Base-by-base conservation (phyloP, 1,284 basidiomycete genomes). In the Sphagnurus paluster region DNA sequence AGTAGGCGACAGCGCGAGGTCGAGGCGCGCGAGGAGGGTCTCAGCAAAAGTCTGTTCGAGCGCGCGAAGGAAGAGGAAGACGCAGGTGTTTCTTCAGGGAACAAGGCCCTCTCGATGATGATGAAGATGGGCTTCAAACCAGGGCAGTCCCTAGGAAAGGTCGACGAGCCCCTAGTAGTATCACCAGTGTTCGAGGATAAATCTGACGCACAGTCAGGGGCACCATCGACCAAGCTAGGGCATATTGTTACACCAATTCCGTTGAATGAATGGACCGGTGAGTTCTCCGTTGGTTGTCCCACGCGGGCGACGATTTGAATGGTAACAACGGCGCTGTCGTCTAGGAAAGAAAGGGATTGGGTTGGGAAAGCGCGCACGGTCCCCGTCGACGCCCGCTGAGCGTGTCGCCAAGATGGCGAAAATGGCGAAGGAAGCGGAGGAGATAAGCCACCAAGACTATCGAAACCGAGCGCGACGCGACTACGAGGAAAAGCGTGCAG, bases 51-150 rank as follows among this genome's bases (percentile, higher is more conserved):
- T 66, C 76, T 92, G 20, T 90, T 92, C 57, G 84, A 89, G 57
- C 74, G 79, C 29, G 87, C 83, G 16, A 75, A 77, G 59, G 84
- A 87, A 60, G 83, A 86, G 45, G 74, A 76, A 50, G 71, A 70
- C 25, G 68, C 67, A 46, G 75, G 66, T 5, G 51, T 71, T 10
- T 58, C 61, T 25, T 63, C 68, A 25, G 66, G 66, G 39, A 90
- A 78, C 67, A 92, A 90, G 63, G 88, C 89, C 3, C 70, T 91
- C 45, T 77, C 78, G 8, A 90, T 92, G 73, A 92, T 92, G 89
- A 80, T 88, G 76, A 90, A 87, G 69, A 91, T 91, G 89, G 90
- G 90, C 2, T 91, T 90, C 69, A 84, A 85, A 68, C 81, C 86
- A 2, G 90, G 90, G 10, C 79, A 89, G 62, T 71, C 87, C 2